Evolutionary conservation across 257 asterid genomes (phyloP).

Genomic region (Hygrophila difformis): DNA sequence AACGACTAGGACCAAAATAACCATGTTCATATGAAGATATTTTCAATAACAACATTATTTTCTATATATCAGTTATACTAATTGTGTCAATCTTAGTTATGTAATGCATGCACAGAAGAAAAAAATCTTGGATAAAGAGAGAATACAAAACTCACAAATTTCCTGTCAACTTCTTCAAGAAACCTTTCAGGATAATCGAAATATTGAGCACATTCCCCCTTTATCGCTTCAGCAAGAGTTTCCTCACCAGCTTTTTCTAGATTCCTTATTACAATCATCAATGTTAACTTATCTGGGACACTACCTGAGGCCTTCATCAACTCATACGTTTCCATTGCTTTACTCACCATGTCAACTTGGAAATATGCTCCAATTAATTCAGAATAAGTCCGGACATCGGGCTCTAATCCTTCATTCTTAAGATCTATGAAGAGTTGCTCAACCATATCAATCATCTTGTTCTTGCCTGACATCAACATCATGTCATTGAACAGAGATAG

Average conservation of each 20-base stretch:
- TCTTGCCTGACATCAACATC: constrained; percentile 50
- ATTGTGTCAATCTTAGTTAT: too few relatives aligned
- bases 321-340: constrained; percentile 53
- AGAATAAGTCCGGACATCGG: constrained; percentile 52
- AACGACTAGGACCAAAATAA: too few relatives aligned
- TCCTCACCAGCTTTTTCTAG: constrained; percentile 56
- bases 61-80: too few relatives aligned
- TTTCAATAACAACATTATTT: too few relatives aligned
- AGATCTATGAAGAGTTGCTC: constrained; percentile 38
- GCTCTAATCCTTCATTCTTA: constrained; percentile 46
- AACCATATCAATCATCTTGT: constrained; percentile 43
- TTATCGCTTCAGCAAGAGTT: constrained; percentile 29
- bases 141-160: constrained; percentile 50
- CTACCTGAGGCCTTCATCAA: constrained; percentile 60
- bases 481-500: constrained; percentile 45
- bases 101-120: too few relatives aligned
- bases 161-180: constrained; percentile 41
- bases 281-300: constrained; percentile 54
- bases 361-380: constrained; percentile 75
- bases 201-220: constrained; percentile 49
- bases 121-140: too few relatives aligned
- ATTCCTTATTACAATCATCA: constrained; percentile 47
- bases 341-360: constrained; percentile 38
- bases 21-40: too few relatives aligned
- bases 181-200: constrained; percentile 48